Percentiles rank a stretch among this genome's conserved stretches.
Conservation (phyloP, 768 basidiomycete genomes). For the Suillus variegatus region DNA sequence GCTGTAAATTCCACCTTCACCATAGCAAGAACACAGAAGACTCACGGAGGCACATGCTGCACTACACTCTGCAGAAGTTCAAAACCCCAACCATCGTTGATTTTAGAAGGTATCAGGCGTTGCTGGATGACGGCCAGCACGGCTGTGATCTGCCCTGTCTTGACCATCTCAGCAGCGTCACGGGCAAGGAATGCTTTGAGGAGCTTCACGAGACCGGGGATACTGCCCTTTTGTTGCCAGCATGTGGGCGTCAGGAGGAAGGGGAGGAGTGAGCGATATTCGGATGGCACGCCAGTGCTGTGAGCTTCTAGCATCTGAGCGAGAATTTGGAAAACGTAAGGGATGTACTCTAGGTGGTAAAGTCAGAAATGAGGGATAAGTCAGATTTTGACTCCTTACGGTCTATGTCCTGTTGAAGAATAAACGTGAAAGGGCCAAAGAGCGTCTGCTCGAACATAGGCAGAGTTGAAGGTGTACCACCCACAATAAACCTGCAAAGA, state of each 20-base stretch:
- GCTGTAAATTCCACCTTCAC: not conserved
- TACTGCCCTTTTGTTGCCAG: slow-evolving; percentile 94
- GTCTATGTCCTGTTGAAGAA: slow-evolving; percentile 91
- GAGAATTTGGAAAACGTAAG: slow-evolving; percentile 95
- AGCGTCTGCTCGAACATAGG: slow-evolving; percentile 76
- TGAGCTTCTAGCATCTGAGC: slow-evolving; percentile 94
- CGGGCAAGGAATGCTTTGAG: slow-evolving; percentile 80
- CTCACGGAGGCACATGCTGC: slow-evolving; percentile 74
- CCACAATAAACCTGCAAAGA: slow-evolving; percentile 70
- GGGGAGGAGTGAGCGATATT: slow-evolving; percentile 78
- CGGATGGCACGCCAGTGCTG: slow-evolving; percentile 57
- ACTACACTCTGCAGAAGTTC: slow-evolving; percentile 84
- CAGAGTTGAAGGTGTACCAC: slow-evolving; percentile 65
- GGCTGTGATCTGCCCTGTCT: slow-evolving; percentile 68
- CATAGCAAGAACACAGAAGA: slow-evolving; percentile 16
- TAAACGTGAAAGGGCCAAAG: slow-evolving; percentile 84
- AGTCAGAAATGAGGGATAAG: not conserved
- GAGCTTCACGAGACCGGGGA: slow-evolving; percentile 90
- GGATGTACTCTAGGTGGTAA: slow-evolving; percentile 77
- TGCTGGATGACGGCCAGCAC: slow-evolving; percentile 91
- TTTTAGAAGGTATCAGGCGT: slow-evolving; percentile 81
- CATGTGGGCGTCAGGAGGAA: slow-evolving; percentile 82
- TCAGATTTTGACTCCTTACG: slow-evolving; percentile 48
- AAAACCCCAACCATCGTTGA: slow-evolving; percentile 90
- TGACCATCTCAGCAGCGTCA: slow-evolving; percentile 68